Evolutionary conservation across 2,329 filamentous ascomycete genomes (phyloP).

Genomic region (Alternaria triticina): DNA sequence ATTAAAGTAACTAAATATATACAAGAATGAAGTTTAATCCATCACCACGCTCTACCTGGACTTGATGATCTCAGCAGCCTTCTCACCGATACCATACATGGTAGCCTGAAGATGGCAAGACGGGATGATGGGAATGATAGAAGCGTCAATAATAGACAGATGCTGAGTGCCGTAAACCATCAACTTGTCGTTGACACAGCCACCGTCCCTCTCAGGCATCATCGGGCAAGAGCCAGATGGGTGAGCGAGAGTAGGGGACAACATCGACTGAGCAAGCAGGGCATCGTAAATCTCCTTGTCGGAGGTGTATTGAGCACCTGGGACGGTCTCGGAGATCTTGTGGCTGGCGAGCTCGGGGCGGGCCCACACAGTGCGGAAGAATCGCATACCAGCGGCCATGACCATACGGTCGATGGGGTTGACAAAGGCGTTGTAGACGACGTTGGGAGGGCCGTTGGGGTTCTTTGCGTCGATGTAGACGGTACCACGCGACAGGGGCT

Average conservation of each 20-base stretch:
- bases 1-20: slow-evolving; percentile 2
- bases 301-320: slow-evolving; percentile 29
- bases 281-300: slow-evolving; percentile 31
- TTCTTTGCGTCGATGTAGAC: slow-evolving; percentile 42
- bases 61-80: slow-evolving; percentile 44
- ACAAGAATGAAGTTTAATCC: neutral
- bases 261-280: slow-evolving; percentile 21
- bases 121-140: slow-evolving; percentile 40
- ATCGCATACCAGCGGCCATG: slow-evolving; percentile 42
- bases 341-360: slow-evolving; percentile 32
- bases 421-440: slow-evolving; percentile 34
- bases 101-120: slow-evolving; percentile 39
- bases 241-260: slow-evolving; percentile 41
- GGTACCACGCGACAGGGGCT: slow-evolving; percentile 42
- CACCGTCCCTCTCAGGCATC: slow-evolving; percentile 30
- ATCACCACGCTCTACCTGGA: slow-evolving; percentile 10
- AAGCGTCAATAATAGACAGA: slow-evolving; percentile 40
- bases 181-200: slow-evolving; percentile 37
- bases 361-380: slow-evolving; percentile 42
- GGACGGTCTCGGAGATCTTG: slow-evolving; percentile 29
- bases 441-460: slow-evolving; percentile 35
- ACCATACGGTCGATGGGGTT: slow-evolving; percentile 36
- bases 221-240: slow-evolving; percentile 40
- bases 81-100: slow-evolving; percentile 43
- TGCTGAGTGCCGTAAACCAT: slow-evolving; percentile 38